Evolutionary conservation across 2,329 filamentous ascomycete species (phyloP), one percentile per base, ranked within the genome.

Genomic region (Fusarium pseudoanthophilum): DNA sequence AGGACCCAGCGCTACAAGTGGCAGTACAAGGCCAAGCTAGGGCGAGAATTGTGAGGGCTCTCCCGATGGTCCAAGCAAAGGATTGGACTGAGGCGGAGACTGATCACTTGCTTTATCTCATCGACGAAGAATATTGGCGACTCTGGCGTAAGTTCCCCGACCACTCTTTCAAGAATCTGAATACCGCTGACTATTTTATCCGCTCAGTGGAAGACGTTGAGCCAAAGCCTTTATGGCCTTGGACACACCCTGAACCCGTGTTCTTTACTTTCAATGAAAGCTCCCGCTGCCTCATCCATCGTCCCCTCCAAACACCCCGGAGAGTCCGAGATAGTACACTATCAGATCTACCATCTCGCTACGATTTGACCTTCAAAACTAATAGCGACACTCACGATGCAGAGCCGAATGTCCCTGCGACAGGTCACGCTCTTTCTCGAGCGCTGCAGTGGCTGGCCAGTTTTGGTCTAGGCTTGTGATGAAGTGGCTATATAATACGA

Each of bases 381-480:
- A 5, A n/a, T 7, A 14, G 8, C 5, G 7, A 4, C 1, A 24
- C 0, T 39, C 8, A 11, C 1, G 8, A 20, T 7, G 21, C 4
- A 6, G 4, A 3, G 26, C 10, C 37, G 11, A n/a, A 21, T 14
- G 2, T 4, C 16, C 21, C 26, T 9, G 8, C 16, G 10, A 9
- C 18, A 9, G n/a, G 14, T 15, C 42, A 15, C 4, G 40, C 4
- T 24, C 5, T 36, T 20, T 55, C 34, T 34, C n/a, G 36, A 26
- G 10, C 28, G 3, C 20, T 62, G 28, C n/a, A 30, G n/a, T 56
- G 52, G 52, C 24, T 43, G 13, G 21, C 36, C 8, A 55, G 7
- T 28, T 55, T 40, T 40, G 24, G 34, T 11, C 20, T 28, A 37
- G 32, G 34, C 4, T 28, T 40, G 34, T 40, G 34, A 55, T 10